A percentile compares a stretch with the other conserved stretches of the same genome.
Evolutionary conservation across 768 basidiomycete genomes (phyloP).

Genomic region (Sporobolomyces roseus): DNA sequence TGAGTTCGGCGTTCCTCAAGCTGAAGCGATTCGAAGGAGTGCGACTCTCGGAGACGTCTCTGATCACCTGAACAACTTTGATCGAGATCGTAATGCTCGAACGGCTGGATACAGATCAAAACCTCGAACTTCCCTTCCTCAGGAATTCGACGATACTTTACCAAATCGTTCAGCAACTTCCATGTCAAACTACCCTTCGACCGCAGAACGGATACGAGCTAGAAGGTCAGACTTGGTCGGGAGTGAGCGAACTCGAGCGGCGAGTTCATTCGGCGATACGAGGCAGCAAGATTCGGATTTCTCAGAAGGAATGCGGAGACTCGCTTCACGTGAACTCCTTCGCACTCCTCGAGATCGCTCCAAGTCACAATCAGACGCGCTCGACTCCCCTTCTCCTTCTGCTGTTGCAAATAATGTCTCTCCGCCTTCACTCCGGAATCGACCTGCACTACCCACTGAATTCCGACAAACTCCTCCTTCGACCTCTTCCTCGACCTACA

Average conservation of each 20-base stretch:
- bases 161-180: constrained; percentile 20
- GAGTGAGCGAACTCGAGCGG: not conserved
- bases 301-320: constrained; percentile 6
- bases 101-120: constrained; percentile 5
- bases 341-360: not conserved
- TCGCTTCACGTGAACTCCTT: constrained; percentile 1
- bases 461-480: not conserved
- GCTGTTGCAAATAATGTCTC: not conserved
- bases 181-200: constrained; percentile 19
- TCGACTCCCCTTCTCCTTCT: constrained; percentile 2
- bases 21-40: not conserved
- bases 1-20: constrained; percentile 14
- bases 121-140: not conserved
- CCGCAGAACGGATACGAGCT: not conserved
- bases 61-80: not conserved
- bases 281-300: not conserved
- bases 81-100: not conserved
- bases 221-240: constrained; percentile 15
- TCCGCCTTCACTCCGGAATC: not conserved
- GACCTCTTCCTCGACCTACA: not conserved
- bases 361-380: not conserved
- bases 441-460: constrained; percentile 5
- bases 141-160: not conserved
- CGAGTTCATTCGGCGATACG: constrained; percentile 19
- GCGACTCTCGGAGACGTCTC: constrained; percentile 9